Evolutionary conservation across 306 rosid genomes (phyloP).

Genomic region (Spatholobus suberectus): DNA sequence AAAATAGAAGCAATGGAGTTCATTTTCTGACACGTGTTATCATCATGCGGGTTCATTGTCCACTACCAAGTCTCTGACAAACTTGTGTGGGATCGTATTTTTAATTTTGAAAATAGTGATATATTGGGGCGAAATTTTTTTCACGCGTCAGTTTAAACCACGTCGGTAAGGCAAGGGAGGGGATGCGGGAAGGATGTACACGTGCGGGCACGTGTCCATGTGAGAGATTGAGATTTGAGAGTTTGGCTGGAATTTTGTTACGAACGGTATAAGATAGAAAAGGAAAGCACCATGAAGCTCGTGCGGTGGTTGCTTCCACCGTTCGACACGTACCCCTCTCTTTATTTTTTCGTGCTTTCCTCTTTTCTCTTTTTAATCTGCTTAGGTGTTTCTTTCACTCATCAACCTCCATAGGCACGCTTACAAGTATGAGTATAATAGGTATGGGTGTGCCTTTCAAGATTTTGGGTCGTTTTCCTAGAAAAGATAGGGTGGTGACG

Average conservation of each 20-base stretch:
- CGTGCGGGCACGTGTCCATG: slow-evolving; percentile 60
- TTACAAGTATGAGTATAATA: slow-evolving; percentile 36
- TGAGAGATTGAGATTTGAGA: slow-evolving; percentile 50
- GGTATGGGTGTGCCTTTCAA: slow-evolving; percentile 8
- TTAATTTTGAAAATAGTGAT: neutral
- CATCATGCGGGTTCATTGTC: neutral
- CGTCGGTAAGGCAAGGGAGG: slow-evolving; percentile 50
- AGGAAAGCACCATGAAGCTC: slow-evolving; percentile 16
- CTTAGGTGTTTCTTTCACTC: slow-evolving; percentile 69
- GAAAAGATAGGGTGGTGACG: slow-evolving; percentile 46
- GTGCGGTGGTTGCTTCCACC: neutral
- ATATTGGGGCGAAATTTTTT: slow-evolving; percentile 36
- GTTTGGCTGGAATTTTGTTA: slow-evolving; percentile 74
- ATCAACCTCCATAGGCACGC: slow-evolving; percentile 49
- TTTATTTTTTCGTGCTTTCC: neutral
- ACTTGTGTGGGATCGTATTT: neutral
- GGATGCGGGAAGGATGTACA: slow-evolving; percentile 39
- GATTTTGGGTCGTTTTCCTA: neutral
- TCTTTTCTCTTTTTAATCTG: slow-evolving; percentile 9
- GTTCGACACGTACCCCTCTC: slow-evolving; percentile 44
- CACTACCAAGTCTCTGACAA: neutral
- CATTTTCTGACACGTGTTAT: neutral
- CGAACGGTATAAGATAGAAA: slow-evolving; percentile 19
- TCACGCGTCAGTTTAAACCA: slow-evolving; percentile 58
- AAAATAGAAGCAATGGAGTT: neutral